A percentile compares a stretch with the other conserved stretches of the same genome.
These are phyloP conservation scores for Cercospora nicotianae DNA, from an alignment of 2,329 filamentous ascomycete species.

Conservation along the genomic window DNA sequence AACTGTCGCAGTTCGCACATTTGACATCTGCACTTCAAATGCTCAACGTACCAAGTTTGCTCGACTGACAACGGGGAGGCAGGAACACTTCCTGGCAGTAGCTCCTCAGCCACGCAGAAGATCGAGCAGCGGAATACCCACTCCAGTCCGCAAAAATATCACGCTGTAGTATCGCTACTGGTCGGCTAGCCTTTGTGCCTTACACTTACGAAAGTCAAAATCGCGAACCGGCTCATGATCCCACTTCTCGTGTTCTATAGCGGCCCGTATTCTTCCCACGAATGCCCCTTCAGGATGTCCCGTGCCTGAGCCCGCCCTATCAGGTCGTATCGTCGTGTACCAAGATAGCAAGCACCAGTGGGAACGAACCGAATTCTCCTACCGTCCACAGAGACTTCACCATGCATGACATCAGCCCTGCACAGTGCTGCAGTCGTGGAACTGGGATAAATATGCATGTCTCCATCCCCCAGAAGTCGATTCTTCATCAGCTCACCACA, in stretches of 20 bases:
- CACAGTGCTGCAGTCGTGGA: neutral
- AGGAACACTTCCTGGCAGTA: constrained; percentile 4
- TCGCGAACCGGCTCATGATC: neutral
- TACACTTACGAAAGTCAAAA: constrained; percentile 3
- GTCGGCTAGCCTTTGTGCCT: constrained; percentile 6
- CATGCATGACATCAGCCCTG: constrained; percentile 18
- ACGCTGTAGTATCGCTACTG: constrained; percentile 1
- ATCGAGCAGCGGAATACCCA: neutral
- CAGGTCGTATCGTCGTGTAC: constrained; percentile 11
- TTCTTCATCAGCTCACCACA: constrained; percentile 11
- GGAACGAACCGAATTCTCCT: constrained; percentile 5
- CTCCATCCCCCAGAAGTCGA: neutral
- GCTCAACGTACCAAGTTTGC: neutral
- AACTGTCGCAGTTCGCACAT: neutral
- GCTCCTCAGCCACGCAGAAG: constrained; percentile 2
- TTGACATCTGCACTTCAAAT: neutral
- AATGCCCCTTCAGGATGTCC: neutral
- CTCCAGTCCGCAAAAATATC: neutral
- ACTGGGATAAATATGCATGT: constrained; percentile 18
- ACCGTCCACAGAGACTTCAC: constrained; percentile 4
- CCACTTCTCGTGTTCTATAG: constrained; percentile 14
- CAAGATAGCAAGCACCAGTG: constrained; percentile 16
- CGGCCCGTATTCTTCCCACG: constrained; percentile 18
- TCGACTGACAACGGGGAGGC: neutral
- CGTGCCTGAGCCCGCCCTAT: constrained; percentile 11